These are phyloP conservation scores for Papiliotrema laurentii DNA, from an alignment of 1,284 basidiomycete genomes.

Conservation along the genomic window DNA sequence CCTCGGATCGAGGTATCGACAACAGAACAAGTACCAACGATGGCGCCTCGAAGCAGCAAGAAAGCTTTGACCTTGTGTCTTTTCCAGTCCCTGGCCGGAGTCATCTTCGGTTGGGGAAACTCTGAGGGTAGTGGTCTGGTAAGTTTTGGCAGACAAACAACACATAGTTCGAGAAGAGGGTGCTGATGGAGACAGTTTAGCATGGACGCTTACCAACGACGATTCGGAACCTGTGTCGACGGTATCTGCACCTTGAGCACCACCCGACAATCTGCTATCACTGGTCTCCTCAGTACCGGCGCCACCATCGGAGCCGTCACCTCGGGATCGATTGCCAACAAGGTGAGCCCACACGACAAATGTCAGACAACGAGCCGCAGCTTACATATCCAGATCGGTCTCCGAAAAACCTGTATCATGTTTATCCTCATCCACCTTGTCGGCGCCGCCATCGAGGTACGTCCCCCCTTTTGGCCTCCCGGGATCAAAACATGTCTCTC, in stretches of 20 bases:
- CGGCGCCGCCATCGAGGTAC: conserved; percentile 48
- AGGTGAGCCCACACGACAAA: conserved; percentile 10
- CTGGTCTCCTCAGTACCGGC: conserved; percentile 44
- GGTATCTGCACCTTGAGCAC: conserved; percentile 28
- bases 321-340: conserved; percentile 35
- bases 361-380: background rate
- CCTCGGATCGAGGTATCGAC: too few relatives aligned
- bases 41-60: conserved; percentile 22
- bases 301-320: conserved; percentile 44
- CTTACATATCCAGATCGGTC: conserved; percentile 32
- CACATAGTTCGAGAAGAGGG: background rate
- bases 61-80: conserved; percentile 37
- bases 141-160: background rate
- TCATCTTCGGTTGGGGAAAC: conserved; percentile 40
- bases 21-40: background rate
- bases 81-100: conserved; percentile 39
- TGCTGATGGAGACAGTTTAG: conserved; percentile 23
- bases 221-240: conserved; percentile 28
- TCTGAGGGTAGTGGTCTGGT: conserved; percentile 24
- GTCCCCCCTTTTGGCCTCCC: too few relatives aligned
- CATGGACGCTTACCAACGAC: conserved; percentile 24
- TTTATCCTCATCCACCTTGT: conserved; percentile 46
- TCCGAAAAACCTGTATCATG: conserved; percentile 39
- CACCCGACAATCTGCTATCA: conserved; percentile 39
- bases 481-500: too few relatives aligned